Conservation (phyloP, 345 rosid genomes). For the Eucalyptus pauciflora region DNA sequence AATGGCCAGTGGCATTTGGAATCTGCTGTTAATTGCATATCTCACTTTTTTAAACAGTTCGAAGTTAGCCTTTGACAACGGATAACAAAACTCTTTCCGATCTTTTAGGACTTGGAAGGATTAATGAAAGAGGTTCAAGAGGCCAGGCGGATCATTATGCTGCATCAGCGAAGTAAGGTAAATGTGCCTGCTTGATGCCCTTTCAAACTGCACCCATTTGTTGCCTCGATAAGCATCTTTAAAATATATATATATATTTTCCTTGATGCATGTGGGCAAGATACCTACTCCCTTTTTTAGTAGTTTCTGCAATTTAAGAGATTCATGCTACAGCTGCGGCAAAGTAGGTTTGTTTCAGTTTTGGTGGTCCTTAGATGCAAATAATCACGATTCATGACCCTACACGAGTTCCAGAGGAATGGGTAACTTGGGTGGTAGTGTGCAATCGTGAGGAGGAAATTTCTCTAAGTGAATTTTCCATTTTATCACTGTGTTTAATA, state of each 20-base stretch:
- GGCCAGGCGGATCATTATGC: constrained; percentile 96
- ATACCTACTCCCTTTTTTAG: not conserved
- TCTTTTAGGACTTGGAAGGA: constrained; percentile 76
- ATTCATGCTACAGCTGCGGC: not conserved
- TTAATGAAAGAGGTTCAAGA: constrained; percentile 98
- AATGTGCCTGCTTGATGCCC: not conserved
- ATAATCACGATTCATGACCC: not conserved
- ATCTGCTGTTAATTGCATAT: not conserved
- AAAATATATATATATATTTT: not conserved
- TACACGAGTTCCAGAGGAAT: not conserved
- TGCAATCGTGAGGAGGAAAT: not conserved
- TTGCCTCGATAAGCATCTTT: not conserved
- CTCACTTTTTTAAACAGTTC: not conserved
- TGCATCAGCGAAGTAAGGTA: constrained; percentile 99
- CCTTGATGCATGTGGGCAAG: not conserved
- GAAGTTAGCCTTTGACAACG: not conserved
- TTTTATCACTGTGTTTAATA: not conserved
- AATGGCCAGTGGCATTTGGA: not conserved
- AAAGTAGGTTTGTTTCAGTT: not conserved
- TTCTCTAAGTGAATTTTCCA: not conserved
- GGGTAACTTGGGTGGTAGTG: not conserved
- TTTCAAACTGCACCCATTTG: not conserved
- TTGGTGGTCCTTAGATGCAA: not conserved
- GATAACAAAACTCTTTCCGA: not conserved
- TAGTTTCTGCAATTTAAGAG: not conserved